A percentile compares a stretch with the other conserved stretches of the same genome.
phyloP scores from a whole-genome alignment of 768 basidiomycete genomes.

The Tephrocybe sp. region DNA sequence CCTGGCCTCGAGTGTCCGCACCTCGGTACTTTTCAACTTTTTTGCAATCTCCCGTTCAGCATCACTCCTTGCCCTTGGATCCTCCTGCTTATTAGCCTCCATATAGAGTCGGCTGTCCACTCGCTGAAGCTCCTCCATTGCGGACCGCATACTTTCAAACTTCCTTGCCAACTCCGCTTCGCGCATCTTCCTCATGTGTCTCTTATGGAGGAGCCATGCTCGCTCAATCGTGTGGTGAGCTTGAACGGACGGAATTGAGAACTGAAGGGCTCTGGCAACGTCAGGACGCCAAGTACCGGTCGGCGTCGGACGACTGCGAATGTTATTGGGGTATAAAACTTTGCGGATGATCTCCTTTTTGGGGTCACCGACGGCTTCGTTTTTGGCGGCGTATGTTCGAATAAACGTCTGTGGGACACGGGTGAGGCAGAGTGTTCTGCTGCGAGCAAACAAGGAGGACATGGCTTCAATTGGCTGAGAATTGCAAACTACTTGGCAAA shows the following conservation, averaged over 20 bases:
- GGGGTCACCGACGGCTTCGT: slow-evolving; percentile 52
- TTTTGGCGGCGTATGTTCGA: slow-evolving; percentile 41
- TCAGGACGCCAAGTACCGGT: slow-evolving; percentile 85
- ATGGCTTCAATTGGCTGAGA: slow-evolving; percentile 10
- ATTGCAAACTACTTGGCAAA: not conserved
- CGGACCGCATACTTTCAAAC: slow-evolving; percentile 76
- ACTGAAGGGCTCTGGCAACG: slow-evolving; percentile 72
- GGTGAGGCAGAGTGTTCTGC: slow-evolving; percentile 29
- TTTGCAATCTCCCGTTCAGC: slow-evolving; percentile 62
- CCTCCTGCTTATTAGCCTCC: slow-evolving; percentile 74
- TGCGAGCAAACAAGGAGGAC: slow-evolving; percentile 34
- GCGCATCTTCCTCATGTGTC: slow-evolving; percentile 70
- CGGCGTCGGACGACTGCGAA: slow-evolving; percentile 70
- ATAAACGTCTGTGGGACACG: slow-evolving; percentile 27
- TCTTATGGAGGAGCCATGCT: slow-evolving; percentile 82
- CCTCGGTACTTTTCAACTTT: slow-evolving; percentile 63
- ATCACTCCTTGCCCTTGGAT: slow-evolving; percentile 62
- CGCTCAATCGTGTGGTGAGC: slow-evolving; percentile 92
- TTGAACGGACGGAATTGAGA: slow-evolving; percentile 85
- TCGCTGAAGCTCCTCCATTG: slow-evolving; percentile 78
- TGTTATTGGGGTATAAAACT: slow-evolving; percentile 76
- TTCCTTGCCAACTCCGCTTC: slow-evolving; percentile 73
- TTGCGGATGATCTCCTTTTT: slow-evolving; percentile 75
- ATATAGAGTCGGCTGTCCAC: slow-evolving; percentile 60
- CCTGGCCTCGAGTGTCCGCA: slow-evolving; percentile 72